Percentiles rank a stretch among this genome's conserved stretches.
phyloP scores from a whole-genome alignment of 2,329 filamentous ascomycete species.

The Aspergillus fructus region DNA sequence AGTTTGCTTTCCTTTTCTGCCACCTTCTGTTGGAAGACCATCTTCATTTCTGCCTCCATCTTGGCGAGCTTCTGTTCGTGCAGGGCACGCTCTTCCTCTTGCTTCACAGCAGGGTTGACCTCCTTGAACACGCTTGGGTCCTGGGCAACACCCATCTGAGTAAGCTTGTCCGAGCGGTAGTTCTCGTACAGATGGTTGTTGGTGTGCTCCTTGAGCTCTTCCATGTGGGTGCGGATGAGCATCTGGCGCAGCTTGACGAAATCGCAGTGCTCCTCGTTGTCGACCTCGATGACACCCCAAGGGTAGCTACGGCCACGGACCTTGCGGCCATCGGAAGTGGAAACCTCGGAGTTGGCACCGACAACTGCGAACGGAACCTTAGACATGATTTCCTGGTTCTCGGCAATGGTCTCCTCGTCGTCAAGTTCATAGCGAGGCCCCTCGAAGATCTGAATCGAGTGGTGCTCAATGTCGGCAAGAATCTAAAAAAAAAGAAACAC shows the following conservation, averaged over 20 bases:
- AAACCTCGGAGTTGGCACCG: conserved; percentile 92
- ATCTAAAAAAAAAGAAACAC: conserved; percentile 60
- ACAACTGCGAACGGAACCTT: conserved; percentile 99
- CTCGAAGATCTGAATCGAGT: conserved; percentile 98
- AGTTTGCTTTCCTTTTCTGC: conserved; percentile 99
- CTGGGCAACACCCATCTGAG: conserved; percentile 96
- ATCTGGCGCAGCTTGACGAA: conserved; percentile 99
- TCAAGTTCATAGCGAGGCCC: conserved; percentile 97
- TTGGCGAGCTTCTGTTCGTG: conserved; percentile 99
- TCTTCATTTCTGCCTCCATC: conserved; percentile 99
- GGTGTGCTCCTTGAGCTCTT: conserved; percentile 99
- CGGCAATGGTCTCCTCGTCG: conserved; percentile 98
- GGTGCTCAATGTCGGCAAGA: conserved; percentile 91
- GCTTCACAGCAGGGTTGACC: conserved; percentile 99
- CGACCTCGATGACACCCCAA: conserved; percentile 98
- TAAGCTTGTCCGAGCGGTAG: conserved; percentile 99
- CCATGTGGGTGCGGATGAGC: conserved; percentile 99
- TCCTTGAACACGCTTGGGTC: conserved; percentile 99
- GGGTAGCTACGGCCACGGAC: conserved; percentile 95
- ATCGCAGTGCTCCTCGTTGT: conserved; percentile 99
- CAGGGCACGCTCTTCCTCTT: conserved; percentile 95
- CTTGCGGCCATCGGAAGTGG: conserved; percentile 86
- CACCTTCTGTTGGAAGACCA: conserved; percentile 99
- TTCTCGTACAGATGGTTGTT: conserved; percentile 99
- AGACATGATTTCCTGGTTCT: conserved; percentile 99